A percentile compares a stretch with the other conserved stretches of the same genome.
phyloP scores from a whole-genome alignment of 495 filamentous ascomycete genomes.

The Endocarpon pusillum region DNA sequence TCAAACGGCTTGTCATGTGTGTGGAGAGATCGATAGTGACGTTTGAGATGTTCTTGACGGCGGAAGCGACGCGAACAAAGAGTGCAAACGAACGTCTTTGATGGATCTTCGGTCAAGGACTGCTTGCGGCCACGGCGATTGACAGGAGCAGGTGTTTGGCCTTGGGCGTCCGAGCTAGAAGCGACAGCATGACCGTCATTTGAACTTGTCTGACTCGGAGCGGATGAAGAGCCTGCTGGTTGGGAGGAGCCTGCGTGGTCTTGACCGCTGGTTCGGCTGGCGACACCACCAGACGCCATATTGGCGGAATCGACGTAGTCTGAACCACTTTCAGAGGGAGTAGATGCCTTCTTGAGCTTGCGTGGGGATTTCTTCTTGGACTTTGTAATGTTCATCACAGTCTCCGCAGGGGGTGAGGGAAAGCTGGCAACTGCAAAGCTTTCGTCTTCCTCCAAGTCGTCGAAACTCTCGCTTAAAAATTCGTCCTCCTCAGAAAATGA shows the following conservation, averaged over 20 bases:
- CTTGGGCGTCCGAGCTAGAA: slow-evolving; percentile 14
- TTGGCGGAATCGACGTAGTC: slow-evolving; percentile 9
- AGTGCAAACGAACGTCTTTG: slow-evolving; percentile 94
- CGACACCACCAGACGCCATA: slow-evolving; percentile 14
- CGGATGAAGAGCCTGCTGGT: slow-evolving; percentile 3
- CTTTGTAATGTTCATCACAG: slow-evolving; percentile 36
- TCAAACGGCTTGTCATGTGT: slow-evolving; percentile 98
- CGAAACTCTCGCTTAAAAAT: slow-evolving; percentile 57
- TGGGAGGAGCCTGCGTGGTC: slow-evolving; percentile 8
- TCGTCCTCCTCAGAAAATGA: slow-evolving; percentile 54
- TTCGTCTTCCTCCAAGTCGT: slow-evolving; percentile 52
- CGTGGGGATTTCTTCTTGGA: slow-evolving; percentile 12
- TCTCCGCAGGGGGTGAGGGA: slow-evolving; percentile 24
- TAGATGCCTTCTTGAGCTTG: slow-evolving; percentile 36
- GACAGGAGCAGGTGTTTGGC: slow-evolving; percentile 41
- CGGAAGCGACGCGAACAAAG: slow-evolving; percentile 94
- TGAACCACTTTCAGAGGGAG: slow-evolving; percentile 10
- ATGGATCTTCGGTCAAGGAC: slow-evolving; percentile 92
- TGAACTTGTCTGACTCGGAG: slow-evolving; percentile 8
- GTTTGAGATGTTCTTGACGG: slow-evolving; percentile 96
- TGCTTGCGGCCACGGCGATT: slow-evolving; percentile 97
- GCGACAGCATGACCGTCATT: slow-evolving; percentile 7
- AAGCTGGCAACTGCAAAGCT: slow-evolving; percentile 36
- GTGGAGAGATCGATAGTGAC: slow-evolving; percentile 95
- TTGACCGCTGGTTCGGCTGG: slow-evolving; percentile 6